Base-by-base conservation (phyloP, 305 asterid species). In the Solanum hybrid region DNA sequence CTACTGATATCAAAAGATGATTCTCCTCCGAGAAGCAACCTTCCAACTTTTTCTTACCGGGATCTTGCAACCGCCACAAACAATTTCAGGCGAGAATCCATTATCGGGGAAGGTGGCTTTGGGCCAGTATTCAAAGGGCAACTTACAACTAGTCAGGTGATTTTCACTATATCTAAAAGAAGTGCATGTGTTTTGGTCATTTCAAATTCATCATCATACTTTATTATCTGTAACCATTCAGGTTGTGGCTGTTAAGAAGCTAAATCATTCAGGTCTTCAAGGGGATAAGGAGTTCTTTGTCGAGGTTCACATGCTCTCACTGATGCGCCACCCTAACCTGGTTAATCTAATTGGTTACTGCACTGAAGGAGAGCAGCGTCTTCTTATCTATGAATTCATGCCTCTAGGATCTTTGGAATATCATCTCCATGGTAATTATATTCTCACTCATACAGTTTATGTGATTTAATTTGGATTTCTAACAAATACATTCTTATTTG, bases 61-160 rank as follows among this genome's bases (percentile, higher is more conserved):
- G 94, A 93, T 82, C 93, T 93, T 82, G 94, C 94, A 87, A 83
- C 89, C 7, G 93, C 94, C 24, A 92, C 94, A 39, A 89, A 92
- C 75, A 92, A 92, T 91, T 93, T 93, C 88, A 90, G 93, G 90
- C 87, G 76, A 20, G 94, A 92, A 27, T 87, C 89, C 36, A 37
- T 90, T 11, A 75, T 93, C 38, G 95, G 95, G 77, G 91, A 93
- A 90, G 94, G 95, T 11, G 94, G 95, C 83, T 93, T 93, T 84
- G 95, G 95, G 39, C 68, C 92, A 39, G 94, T 93, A 29, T 92
- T 89, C 87, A 90, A 75, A 88, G 95, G 95, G 72, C 29, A 65
- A 22, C 57, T 93, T 37, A 90, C 79, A 88, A 92, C 87, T 11
- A 91, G 90, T 37, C 93, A 91, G 93, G 95, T 92, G 70, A 1